A percentile compares a stretch with the other conserved stretches of the same genome.
Conservation (phyloP, 331 rosid genomes). For the Quercus phellos region DNA sequence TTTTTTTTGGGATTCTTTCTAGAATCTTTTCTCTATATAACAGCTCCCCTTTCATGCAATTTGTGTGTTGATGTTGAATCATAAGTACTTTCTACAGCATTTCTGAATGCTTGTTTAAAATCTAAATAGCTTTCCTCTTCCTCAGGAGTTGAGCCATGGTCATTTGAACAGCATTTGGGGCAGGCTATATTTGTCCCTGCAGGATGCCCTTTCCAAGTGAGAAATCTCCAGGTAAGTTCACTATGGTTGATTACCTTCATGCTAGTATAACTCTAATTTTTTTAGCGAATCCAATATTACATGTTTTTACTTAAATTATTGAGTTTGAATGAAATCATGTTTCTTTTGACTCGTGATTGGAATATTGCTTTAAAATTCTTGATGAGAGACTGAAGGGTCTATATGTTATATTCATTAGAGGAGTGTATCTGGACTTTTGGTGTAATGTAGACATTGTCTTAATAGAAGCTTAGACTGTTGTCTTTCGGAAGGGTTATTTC, state of each 20-base stretch:
- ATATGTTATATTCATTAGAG: neutral
- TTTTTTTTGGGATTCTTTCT: no score
- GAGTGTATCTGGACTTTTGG: neutral
- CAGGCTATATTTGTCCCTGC: constrained; percentile 93
- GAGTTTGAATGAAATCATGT: neutral
- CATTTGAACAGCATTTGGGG: constrained; percentile 85
- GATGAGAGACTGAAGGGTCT: neutral
- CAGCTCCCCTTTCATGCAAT: neutral
- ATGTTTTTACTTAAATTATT: neutral
- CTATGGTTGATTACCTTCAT: constrained; percentile 10
- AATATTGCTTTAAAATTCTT: neutral
- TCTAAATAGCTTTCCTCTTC: constrained; percentile 23
- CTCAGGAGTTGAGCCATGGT: constrained; percentile 94
- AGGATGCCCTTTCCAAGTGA: constrained; percentile 93
- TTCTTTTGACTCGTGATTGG: neutral
- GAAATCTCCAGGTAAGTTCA: constrained; percentile 68
- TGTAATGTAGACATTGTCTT: neutral
- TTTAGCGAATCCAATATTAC: neutral
- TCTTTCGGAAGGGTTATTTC: neutral
- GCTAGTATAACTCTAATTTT: neutral
- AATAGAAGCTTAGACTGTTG: neutral
- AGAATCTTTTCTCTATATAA: neutral
- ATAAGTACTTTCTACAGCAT: neutral
- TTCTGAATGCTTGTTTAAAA: constrained; percentile 15
- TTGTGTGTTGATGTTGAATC: neutral